Percentiles rank a stretch among this genome's conserved stretches.
These are phyloP conservation scores for Pseudogymnoascus sp. DNA, from an alignment of 2,329 filamentous ascomycete genomes.

Conservation along the genomic window DNA sequence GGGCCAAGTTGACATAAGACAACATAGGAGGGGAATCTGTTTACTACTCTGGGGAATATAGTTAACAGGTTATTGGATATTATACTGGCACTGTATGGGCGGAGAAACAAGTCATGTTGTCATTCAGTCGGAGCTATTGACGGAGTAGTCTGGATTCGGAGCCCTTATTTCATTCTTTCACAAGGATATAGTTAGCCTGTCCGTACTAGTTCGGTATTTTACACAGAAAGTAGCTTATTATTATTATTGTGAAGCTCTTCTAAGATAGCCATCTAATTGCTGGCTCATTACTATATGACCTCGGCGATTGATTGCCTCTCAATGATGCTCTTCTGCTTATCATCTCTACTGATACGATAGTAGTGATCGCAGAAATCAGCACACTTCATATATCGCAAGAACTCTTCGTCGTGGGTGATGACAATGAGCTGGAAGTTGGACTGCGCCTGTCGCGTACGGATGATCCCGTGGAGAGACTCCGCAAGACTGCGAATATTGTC, in stretches of 20 bases:
- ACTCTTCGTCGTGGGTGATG: constrained; percentile 98
- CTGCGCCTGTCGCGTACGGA: constrained; percentile 73
- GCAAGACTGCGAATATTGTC: constrained; percentile 93
- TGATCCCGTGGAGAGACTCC: constrained; percentile 77
- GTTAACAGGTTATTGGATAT: not conserved
- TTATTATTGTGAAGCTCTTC: not conserved
- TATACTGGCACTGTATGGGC: not conserved
- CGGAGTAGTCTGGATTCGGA: not conserved
- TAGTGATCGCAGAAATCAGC: constrained; percentile 90
- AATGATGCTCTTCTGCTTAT: constrained; percentile 82
- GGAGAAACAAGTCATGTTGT: not conserved
- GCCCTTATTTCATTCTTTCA: not conserved
- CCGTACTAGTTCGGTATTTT: not conserved
- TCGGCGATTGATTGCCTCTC: constrained; percentile 44
- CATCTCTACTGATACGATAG: constrained; percentile 76
- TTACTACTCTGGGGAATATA: not conserved
- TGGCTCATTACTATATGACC: constrained; percentile 11
- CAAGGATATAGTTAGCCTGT: not conserved
- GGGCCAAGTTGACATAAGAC: not conserved
- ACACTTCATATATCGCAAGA: constrained; percentile 86
- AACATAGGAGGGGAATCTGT: not conserved
- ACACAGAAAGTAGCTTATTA: not conserved
- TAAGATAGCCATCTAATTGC: not conserved
- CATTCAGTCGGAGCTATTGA: not conserved
- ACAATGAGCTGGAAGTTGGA: constrained; percentile 96